Base-by-base conservation (phyloP, 2,329 filamentous ascomycete genomes). In the Fusarium robinianum region DNA sequence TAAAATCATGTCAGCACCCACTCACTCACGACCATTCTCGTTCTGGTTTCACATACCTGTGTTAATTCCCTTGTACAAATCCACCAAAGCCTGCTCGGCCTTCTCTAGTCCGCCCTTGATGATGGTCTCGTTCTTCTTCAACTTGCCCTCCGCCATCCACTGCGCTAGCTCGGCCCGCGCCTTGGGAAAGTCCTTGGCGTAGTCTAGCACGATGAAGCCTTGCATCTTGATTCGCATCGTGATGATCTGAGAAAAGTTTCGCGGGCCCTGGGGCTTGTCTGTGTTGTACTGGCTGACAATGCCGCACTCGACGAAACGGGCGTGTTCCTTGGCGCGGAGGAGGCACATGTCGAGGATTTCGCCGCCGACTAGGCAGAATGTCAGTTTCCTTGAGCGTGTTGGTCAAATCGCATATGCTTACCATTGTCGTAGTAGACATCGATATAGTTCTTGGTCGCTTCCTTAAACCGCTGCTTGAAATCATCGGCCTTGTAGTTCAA, bases 121-220 rank as follows among this genome's bases (percentile, higher is more conserved):
- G 48, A 91, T 79, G 3, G 84, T 85, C 67, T 90, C 85, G 65
- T 84, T 84, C 46, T 82, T 72, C 77, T 88, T 82, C 52, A 91
- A 67, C 72, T 85, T 89, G 41, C 87, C 87, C 64, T 88, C 81
- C 1, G 72, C 71, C 15, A 89, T 65, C 86, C 87, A 90, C 54
- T 80, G 67, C 2, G 77, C 76, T n/a, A 91, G 70, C 57, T 89
- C 76, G 61, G 77, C 73, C 45, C 78, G 68, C 1, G 84, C 88
- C 29, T 70, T 63, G 1, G 75, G 62, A 63, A 78, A 88, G 61
- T 85, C 74, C 44, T 77, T 71, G 6, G 65, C 68, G 59, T 78
- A 88, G 64, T 91, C 87, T 40, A 88, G 79, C 26, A 90, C 80
- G 52, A 91, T 85, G 67, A 91, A 90, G 1, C 85, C 85, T 67